Evolutionary conservation across 768 basidiomycete genomes (phyloP).

Genomic region (Hydnomerulius pinastri): DNA sequence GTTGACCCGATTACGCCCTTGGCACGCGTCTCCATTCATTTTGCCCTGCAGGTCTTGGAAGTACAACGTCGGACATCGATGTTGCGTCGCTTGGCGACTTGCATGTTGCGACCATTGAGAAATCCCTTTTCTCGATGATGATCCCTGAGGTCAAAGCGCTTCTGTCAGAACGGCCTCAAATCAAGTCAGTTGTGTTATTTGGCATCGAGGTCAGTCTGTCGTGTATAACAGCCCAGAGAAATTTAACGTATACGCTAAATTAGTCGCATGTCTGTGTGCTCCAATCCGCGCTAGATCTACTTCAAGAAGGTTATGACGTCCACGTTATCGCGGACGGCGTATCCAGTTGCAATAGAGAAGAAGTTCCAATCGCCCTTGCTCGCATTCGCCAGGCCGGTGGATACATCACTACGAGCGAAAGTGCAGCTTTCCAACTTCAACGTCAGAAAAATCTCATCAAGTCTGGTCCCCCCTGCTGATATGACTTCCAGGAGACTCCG

Average conservation of each 20-base stretch:
- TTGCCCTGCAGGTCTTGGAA: slow-evolving; percentile 59
- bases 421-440: slow-evolving; percentile 75
- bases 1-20: background rate
- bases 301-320: slow-evolving; percentile 49
- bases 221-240: background rate
- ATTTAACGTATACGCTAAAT: slow-evolving; percentile 2
- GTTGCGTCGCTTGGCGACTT: slow-evolving; percentile 54
- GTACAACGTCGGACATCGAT: slow-evolving; percentile 64
- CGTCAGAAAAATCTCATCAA: slow-evolving; percentile 36
- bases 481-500: slow-evolving; percentile 53
- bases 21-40: slow-evolving; percentile 7
- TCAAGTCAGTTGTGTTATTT: slow-evolving; percentile 70
- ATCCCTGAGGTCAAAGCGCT: slow-evolving; percentile 61
- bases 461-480: slow-evolving; percentile 15
- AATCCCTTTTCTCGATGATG: slow-evolving; percentile 86
- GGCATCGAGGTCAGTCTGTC: slow-evolving; percentile 76
- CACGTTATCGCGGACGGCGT: slow-evolving; percentile 84
- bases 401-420: slow-evolving; percentile 79
- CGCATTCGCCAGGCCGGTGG: slow-evolving; percentile 75
- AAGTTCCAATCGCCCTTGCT: slow-evolving; percentile 74
- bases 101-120: slow-evolving; percentile 65
- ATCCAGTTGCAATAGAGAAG: slow-evolving; percentile 78
- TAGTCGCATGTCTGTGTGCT: slow-evolving; percentile 90
- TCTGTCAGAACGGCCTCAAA: slow-evolving; percentile 46
- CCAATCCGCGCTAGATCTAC: slow-evolving; percentile 76